Evolutionary conservation across 2,329 filamentous ascomycete genomes (phyloP).

Genomic region (Alternaria brassicae): DNA sequence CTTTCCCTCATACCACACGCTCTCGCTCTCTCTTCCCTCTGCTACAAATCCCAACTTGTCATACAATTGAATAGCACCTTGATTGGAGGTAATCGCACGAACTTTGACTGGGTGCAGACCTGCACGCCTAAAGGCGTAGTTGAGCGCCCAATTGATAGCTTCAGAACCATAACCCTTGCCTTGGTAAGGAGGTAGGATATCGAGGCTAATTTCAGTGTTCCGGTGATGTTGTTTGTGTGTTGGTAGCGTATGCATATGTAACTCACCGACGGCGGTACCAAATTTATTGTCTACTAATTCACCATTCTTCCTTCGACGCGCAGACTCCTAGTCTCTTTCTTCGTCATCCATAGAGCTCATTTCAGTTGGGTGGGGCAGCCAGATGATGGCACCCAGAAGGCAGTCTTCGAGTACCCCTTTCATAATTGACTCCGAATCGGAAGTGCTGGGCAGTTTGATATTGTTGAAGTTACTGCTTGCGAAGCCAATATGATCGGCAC

Average conservation of each 20-base stretch:
- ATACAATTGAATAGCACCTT: constrained; percentile 54
- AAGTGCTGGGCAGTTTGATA: constrained; percentile 22
- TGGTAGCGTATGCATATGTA: constrained; percentile 16
- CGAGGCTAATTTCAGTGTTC: constrained; percentile 52
- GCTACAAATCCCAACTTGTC: constrained; percentile 55
- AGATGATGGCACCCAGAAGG: constrained; percentile 36
- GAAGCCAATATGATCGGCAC: constrained; percentile 33
- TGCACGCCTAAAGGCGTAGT: constrained; percentile 57
- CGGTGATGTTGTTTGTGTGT: constrained; percentile 49
- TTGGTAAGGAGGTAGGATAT: constrained; percentile 47
- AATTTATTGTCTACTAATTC: not conserved
- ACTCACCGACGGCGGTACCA: constrained; percentile 22
- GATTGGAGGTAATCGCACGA: constrained; percentile 53
- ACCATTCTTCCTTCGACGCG: not conserved
- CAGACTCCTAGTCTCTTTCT: not conserved
- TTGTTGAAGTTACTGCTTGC: constrained; percentile 37
- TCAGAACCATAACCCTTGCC: constrained; percentile 57
- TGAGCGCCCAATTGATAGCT: constrained; percentile 56
- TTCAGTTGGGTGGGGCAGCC: constrained; percentile 9
- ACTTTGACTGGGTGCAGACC: constrained; percentile 57
- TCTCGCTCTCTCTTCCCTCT: constrained; percentile 55
- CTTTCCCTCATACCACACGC: constrained; percentile 53
- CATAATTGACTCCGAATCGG: constrained; percentile 25
- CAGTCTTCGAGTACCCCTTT: constrained; percentile 25
- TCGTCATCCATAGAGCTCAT: not conserved